These are phyloP conservation scores for Oryza meridionalis DNA, from an alignment of 176 grass and related monocot genomes.

Conservation along the genomic window DNA sequence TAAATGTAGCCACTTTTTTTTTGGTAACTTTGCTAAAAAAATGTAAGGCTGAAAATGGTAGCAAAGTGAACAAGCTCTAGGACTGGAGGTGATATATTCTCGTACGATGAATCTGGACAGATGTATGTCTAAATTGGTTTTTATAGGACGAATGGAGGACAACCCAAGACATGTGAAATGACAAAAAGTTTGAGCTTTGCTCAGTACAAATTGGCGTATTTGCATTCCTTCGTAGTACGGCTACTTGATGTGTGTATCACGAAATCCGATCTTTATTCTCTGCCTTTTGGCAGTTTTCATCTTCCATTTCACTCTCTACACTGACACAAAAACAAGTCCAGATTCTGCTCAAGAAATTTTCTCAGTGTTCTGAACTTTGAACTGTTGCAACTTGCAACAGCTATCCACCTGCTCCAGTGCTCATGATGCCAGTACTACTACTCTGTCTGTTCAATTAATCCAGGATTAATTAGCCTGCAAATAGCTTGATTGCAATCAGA, in stretches of 20 bases:
- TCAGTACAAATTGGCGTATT: constrained; percentile 10
- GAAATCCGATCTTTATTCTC: not conserved
- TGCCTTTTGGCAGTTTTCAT: not conserved
- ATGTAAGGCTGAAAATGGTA: too few relatives aligned
- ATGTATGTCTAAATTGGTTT: too few relatives aligned
- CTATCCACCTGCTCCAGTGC: not conserved
- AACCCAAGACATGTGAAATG: constrained; percentile 16
- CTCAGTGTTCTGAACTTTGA: not conserved
- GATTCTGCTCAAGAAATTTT: constrained; percentile 19
- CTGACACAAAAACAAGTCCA: constrained; percentile 19
- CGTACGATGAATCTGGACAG: too few relatives aligned
- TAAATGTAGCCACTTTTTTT: too few relatives aligned
- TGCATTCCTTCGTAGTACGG: constrained; percentile 18
- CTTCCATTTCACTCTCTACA: not conserved
- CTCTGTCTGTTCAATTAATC: not conserved
- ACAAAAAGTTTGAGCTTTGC: constrained; percentile 27
- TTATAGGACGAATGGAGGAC: too few relatives aligned
- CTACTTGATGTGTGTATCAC: not conserved
- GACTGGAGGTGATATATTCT: too few relatives aligned
- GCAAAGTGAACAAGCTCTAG: too few relatives aligned
- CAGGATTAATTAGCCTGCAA: constrained; percentile 23
- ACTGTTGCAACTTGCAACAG: constrained; percentile 3
- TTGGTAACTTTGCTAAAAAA: too few relatives aligned
- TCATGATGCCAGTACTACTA: not conserved
- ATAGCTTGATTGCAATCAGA: constrained; percentile 15